These are phyloP conservation scores for Mercurialis annua DNA, from an alignment of 345 rosid genomes.

Conservation along the genomic window DNA sequence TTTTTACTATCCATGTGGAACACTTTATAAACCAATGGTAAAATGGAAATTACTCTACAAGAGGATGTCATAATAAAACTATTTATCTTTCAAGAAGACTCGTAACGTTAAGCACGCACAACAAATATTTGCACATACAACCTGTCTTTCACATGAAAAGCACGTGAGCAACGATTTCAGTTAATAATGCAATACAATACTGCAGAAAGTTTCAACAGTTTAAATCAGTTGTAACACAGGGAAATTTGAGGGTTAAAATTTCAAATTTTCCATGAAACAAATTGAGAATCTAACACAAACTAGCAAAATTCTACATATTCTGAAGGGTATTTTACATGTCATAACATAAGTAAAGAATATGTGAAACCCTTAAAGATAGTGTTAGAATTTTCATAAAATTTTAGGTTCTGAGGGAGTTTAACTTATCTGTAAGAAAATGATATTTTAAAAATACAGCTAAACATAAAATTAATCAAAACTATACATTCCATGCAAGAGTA, in stretches of 20 bases:
- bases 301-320: not conserved
- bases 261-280: not conserved
- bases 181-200: not conserved
- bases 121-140: not conserved
- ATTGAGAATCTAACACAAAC: not conserved
- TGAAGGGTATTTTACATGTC: not conserved
- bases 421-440: no score
- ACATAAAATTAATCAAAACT: no score
- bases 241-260: not conserved
- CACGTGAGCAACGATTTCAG: not conserved
- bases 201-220: not conserved
- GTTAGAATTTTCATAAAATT: not conserved
- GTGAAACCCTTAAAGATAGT: not conserved
- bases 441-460: no score
- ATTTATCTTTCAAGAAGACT: not conserved
- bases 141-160: not conserved
- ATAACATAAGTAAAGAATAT: not conserved
- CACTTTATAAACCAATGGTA: not conserved
- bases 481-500: not conserved
- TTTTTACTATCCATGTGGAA: not conserved
- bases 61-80: not conserved
- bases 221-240: not conserved
- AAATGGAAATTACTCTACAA: not conserved
- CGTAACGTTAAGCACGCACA: not conserved
- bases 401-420: not conserved